Conservation (phyloP, 2,329 filamentous ascomycete genomes). For the Fusarium transvaalense region DNA sequence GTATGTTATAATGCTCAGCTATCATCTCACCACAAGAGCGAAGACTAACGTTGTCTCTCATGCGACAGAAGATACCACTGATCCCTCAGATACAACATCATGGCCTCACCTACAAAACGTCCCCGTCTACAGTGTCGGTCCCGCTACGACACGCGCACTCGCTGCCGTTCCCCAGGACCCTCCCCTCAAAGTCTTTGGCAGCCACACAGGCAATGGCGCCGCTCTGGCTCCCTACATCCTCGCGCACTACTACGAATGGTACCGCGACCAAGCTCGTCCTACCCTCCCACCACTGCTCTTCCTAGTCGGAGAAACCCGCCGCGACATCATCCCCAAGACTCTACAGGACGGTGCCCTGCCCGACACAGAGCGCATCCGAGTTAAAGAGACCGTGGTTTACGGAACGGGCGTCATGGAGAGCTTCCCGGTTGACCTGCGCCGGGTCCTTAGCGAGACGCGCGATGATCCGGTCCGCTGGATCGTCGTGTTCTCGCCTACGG, state of each 20-base stretch:
- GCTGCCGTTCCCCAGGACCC: conserved; percentile 64
- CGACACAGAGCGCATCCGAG: conserved; percentile 65
- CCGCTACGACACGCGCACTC: conserved; percentile 83
- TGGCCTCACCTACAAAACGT: conserved; percentile 70
- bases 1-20: conserved; percentile 19
- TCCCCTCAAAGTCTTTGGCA: conserved; percentile 76
- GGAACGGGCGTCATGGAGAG: conserved; percentile 84
- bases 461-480: conserved; percentile 70
- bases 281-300: conserved; percentile 79
- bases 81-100: conserved; percentile 16
- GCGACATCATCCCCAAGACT: conserved; percentile 89
- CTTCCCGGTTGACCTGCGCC: conserved; percentile 76
- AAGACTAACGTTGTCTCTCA: not conserved
- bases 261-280: conserved; percentile 54
- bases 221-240: conserved; percentile 83
- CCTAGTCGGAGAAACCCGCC: conserved; percentile 87
- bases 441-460: conserved; percentile 61
- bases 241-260: conserved; percentile 75
- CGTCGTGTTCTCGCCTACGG: conserved; percentile 78
- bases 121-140: conserved; percentile 81
- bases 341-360: conserved; percentile 71
- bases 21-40: not conserved
- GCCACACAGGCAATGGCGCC: conserved; percentile 87
- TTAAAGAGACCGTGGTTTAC: conserved; percentile 88
- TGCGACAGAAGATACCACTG: conserved; percentile 28